Base-by-base conservation (phyloP, 306 rosid genomes). In the Nissolia schottii region DNA sequence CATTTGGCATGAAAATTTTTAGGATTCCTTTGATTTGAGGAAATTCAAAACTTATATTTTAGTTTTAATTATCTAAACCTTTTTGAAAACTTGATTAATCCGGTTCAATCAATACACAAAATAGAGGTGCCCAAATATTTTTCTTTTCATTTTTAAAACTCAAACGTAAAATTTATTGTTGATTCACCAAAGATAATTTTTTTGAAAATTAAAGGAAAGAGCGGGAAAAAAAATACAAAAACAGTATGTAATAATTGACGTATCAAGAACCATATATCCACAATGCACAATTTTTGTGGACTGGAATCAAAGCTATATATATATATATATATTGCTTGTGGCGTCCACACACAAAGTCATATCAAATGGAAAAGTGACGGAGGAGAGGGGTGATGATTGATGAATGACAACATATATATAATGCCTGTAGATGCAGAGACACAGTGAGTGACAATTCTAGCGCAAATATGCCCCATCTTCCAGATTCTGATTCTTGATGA, bases 361-460 rank as follows among this genome's bases (percentile, higher is more conserved):
- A 59, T 70, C 77, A 70, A 34, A 34, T 57, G 71, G 60, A 48
- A 57, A n/a, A n/a, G n/a, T n/a, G n/a, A n/a, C n/a, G n/a, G n/a
- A n/a, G n/a, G n/a, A 61, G 70, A 57, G 6, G 23, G 69, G 18
- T 41, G 45, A 29, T 40, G 73, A 78, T 62, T 64, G 78, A 72
- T 40, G 73, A 78, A 70, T 64, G 78, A 72, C 75, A 46, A 64
- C n/a, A n/a, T n/a, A n/a, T n/a, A n/a, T 48, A 56, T 79, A 59
- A 66, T 73, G 79, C 71, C 66, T 49, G 79, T 73, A 27, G 65
- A 73, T 67, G 78, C 70, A 51, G 73, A 54, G 77, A 78, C 77
- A 70, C 27, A 10, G 58, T 15, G 18, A 57, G 62, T 38, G 62
- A 71, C 31, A 63, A 53, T 63, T 60, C 64, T n/a, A 1, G 41